phyloP scores from a whole-genome alignment of 2,329 filamentous ascomycete species.

The Juglanconis sp. region DNA sequence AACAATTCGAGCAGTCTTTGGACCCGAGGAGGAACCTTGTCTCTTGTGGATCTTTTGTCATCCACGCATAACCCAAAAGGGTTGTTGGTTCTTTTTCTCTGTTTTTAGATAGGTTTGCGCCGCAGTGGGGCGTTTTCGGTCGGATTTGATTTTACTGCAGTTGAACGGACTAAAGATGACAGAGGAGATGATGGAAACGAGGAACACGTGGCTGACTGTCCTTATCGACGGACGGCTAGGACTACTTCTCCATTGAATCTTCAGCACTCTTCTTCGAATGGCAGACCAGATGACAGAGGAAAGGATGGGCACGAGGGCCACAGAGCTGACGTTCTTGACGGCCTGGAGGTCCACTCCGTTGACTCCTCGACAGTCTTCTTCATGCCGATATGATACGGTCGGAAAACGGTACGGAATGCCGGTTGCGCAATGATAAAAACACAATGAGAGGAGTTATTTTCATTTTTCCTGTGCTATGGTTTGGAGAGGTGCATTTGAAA shows the following conservation, averaged over 20 bases:
- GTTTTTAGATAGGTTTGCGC: neutral
- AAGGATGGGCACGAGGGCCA: too few relatives aligned
- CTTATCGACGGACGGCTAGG: too few relatives aligned
- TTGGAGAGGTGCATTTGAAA: neutral
- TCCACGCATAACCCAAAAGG: too few relatives aligned
- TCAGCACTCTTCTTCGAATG: too few relatives aligned
- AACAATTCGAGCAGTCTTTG: too few relatives aligned
- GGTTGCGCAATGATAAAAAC: neutral
- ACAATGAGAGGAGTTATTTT: slow-evolving; percentile 3
- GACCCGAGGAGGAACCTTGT: too few relatives aligned
- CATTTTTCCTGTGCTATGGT: neutral
- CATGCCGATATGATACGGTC: neutral
- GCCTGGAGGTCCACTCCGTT: too few relatives aligned
- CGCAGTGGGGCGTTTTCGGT: slow-evolving; percentile 7
- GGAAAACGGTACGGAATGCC: neutral
- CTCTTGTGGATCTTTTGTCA: too few relatives aligned
- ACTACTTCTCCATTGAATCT: too few relatives aligned
- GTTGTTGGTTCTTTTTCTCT: neutral
- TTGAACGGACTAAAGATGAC: neutral
- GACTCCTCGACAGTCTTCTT: too few relatives aligned
- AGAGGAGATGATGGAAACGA: neutral
- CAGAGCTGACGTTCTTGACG: too few relatives aligned
- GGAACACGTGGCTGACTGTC: neutral
- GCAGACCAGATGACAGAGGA: too few relatives aligned
- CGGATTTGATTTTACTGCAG: neutral